Percentiles rank a stretch among this genome's conserved stretches.
Evolutionary conservation across 2,329 filamentous ascomycete species (phyloP).

Genomic region (Hypoxylon sp.): DNA sequence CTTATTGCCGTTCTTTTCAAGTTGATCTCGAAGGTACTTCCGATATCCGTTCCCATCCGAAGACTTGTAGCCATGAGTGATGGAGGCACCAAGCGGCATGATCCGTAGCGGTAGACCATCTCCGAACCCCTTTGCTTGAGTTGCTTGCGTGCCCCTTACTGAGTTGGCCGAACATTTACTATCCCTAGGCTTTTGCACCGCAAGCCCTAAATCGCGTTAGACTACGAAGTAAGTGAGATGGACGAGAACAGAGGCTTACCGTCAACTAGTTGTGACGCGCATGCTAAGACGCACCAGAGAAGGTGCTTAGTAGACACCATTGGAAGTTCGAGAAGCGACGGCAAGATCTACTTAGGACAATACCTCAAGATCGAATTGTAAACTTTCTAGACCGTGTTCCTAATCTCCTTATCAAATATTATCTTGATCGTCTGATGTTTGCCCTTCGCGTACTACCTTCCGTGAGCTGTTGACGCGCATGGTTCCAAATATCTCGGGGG

Average conservation of each 20-base stretch:
- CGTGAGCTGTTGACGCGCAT: constrained; percentile 7
- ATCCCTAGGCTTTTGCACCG: constrained; percentile 8
- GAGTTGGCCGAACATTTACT: background rate
- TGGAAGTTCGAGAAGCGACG: background rate
- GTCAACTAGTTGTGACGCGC: constrained; percentile 26
- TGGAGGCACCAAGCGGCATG: constrained; percentile 59
- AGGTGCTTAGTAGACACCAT: constrained; percentile 35
- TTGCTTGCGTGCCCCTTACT: background rate
- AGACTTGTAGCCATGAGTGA: constrained; percentile 56
- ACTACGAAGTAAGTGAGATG: background rate
- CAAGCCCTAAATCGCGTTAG: constrained; percentile 34
- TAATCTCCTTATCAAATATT: constrained; percentile 6
- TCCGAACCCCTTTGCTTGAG: constrained; percentile 41
- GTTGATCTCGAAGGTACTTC: constrained; percentile 54
- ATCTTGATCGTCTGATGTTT: constrained; percentile 20
- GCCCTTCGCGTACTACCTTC: constrained; percentile 7
- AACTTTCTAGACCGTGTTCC: background rate
- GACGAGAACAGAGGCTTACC: constrained; percentile 26
- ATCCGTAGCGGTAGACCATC: constrained; percentile 51
- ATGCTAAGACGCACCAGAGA: constrained; percentile 37
- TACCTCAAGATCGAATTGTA: background rate
- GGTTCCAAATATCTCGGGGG: constrained; percentile 4
- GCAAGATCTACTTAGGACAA: background rate
- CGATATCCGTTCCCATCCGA: constrained; percentile 58
- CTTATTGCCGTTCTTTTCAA: constrained; percentile 52